phyloP scores from a whole-genome alignment of 768 basidiomycete genomes.

The Suillus paluster region DNA sequence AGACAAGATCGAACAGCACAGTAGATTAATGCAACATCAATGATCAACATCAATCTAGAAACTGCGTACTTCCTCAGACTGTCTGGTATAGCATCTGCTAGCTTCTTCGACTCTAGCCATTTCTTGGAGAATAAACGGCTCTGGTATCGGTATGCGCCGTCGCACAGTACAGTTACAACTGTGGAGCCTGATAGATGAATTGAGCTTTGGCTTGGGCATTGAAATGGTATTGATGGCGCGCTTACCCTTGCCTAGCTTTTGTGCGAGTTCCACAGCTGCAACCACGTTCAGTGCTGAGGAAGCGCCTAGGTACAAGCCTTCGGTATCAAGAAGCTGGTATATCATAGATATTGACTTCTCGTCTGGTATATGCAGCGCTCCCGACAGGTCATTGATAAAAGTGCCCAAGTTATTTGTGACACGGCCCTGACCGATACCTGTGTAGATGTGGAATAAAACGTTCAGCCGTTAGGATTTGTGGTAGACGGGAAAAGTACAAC shows the following conservation, averaged over 20 bases:
- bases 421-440: constrained; percentile 97
- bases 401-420: constrained; percentile 90
- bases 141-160: constrained; percentile 98
- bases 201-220: constrained; percentile 4
- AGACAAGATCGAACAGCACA: background rate
- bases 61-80: constrained; percentile 90
- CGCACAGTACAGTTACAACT: constrained; percentile 88
- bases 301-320: constrained; percentile 94
- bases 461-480: constrained; percentile 1
- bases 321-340: constrained; percentile 88
- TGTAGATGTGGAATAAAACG: background rate
- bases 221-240: background rate
- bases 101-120: constrained; percentile 84
- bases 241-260: constrained; percentile 80
- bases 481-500: constrained; percentile 40
- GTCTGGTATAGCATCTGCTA: constrained; percentile 79
- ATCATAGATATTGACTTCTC: constrained; percentile 91
- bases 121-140: constrained; percentile 92
- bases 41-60: constrained; percentile 56
- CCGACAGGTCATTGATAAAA: constrained; percentile 76
- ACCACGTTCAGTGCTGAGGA: constrained; percentile 95
- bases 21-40: background rate
- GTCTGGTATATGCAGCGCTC: constrained; percentile 87
- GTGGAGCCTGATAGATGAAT: constrained; percentile 61
- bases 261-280: constrained; percentile 87